Conservation (phyloP, 2,329 filamentous ascomycete species). For the Metarhizium rileyi region DNA sequence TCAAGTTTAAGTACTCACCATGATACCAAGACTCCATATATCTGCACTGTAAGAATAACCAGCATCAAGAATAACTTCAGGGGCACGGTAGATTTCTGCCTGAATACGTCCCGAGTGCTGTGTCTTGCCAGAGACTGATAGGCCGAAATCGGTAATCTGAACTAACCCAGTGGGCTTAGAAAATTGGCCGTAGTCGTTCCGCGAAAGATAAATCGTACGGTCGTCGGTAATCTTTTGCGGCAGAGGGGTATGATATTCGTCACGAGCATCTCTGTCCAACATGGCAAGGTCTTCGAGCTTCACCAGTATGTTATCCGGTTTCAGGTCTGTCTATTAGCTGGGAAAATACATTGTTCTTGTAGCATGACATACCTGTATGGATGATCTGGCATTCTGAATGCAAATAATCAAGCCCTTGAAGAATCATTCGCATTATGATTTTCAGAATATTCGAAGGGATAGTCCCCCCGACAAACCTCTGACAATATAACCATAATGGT, state of each 20-base stretch:
- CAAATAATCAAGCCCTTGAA: constrained; percentile 15
- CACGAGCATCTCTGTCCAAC: constrained; percentile 10
- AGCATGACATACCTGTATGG: constrained; percentile 10
- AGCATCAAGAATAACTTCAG: constrained; percentile 14
- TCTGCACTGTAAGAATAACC: constrained; percentile 12
- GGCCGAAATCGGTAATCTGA: constrained; percentile 13
- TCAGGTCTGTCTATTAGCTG: constrained; percentile 10
- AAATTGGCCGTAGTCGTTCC: constrained; percentile 14
- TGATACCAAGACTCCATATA: constrained; percentile 15
- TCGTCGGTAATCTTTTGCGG: constrained; percentile 11
- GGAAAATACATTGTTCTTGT: neutral
- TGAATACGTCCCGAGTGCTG: constrained; percentile 9
- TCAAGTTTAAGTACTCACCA: constrained; percentile 10
- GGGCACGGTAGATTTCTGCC: constrained; percentile 11
- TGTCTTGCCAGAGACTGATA: constrained; percentile 6
- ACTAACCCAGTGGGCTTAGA: constrained; percentile 9
- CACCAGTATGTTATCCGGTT: constrained; percentile 15
- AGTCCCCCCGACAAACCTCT: constrained; percentile 10
- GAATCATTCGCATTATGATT: constrained; percentile 13
- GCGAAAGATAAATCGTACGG: constrained; percentile 14
- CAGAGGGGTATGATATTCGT: constrained; percentile 14
- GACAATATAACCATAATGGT: constrained; percentile 15
- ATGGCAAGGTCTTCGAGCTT: constrained; percentile 10
- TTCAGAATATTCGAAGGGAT: constrained; percentile 13
- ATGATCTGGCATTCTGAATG: constrained; percentile 14